Conservation (phyloP, 2,329 filamentous ascomycete species). For the Triangularia setosa region DNA sequence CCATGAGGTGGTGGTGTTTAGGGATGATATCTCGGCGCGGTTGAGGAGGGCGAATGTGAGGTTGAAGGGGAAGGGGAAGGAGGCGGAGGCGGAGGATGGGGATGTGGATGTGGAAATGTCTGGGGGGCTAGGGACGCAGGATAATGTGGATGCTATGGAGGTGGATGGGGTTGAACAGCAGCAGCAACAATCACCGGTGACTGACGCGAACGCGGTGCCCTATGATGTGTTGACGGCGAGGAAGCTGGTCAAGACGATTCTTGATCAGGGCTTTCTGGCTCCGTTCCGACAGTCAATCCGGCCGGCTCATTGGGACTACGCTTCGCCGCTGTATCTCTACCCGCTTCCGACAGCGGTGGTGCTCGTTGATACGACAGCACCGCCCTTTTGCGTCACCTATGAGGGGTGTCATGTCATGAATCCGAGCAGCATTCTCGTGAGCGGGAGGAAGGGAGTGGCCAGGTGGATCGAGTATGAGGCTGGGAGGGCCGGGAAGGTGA, state of each 20-base stretch:
- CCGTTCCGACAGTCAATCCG: constrained; percentile 78
- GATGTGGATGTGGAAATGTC: constrained; percentile 35
- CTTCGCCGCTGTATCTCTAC: constrained; percentile 72
- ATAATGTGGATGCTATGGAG: constrained; percentile 36
- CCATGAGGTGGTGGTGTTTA: constrained; percentile 81
- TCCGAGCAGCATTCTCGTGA: constrained; percentile 71
- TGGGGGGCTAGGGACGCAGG: constrained; percentile 25
- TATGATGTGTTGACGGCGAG: constrained; percentile 59
- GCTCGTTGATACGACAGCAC: constrained; percentile 75
- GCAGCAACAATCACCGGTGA: neutral
- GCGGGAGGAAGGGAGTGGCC: constrained; percentile 63
- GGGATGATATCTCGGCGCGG: constrained; percentile 80
- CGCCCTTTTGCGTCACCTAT: constrained; percentile 83
- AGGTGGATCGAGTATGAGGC: constrained; percentile 88
- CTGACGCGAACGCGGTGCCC: constrained; percentile 30
- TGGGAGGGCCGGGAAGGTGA: constrained; percentile 57
- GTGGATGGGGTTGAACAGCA: constrained; percentile 33
- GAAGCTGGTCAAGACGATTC: constrained; percentile 82
- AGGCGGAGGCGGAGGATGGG: constrained; percentile 33
- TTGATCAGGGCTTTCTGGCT: constrained; percentile 85
- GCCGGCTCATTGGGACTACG: constrained; percentile 88
- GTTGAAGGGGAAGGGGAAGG: constrained; percentile 49
- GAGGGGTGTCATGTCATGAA: constrained; percentile 97
- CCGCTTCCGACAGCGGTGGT: constrained; percentile 82
- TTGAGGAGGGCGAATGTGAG: constrained; percentile 72